These are phyloP conservation scores for Botrytis galanthina DNA, from an alignment of 2,329 filamentous ascomycete species.

Conservation along the genomic window DNA sequence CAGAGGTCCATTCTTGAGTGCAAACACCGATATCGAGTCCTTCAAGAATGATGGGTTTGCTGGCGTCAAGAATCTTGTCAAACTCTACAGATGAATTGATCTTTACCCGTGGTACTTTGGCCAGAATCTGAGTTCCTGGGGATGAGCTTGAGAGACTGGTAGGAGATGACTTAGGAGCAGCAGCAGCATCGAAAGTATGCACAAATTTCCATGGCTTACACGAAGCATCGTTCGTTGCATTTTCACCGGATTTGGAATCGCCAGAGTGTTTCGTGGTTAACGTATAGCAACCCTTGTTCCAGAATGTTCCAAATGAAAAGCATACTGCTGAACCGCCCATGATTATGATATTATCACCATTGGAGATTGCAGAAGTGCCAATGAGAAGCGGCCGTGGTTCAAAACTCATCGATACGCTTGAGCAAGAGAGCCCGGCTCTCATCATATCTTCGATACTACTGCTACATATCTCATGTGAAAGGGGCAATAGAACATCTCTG, in stretches of 20 bases:
- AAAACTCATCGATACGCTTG: conserved; percentile 11
- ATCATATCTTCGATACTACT: neutral
- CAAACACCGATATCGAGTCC: conserved; percentile 66
- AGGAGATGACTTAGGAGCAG: neutral
- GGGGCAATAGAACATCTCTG: conserved; percentile 43
- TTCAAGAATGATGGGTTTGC: conserved; percentile 64
- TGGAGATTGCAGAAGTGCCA: conserved; percentile 58
- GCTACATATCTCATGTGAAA: conserved; percentile 50
- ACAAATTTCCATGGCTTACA: conserved; percentile 29
- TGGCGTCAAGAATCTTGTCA: conserved; percentile 52
- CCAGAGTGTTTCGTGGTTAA: neutral
- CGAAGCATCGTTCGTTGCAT: neutral
- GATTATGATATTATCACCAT: conserved; percentile 54
- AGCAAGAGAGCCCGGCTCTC: neutral
- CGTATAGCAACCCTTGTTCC: conserved; percentile 58
- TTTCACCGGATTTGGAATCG: neutral
- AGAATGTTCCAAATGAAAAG: conserved; percentile 86
- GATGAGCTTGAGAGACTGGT: neutral
- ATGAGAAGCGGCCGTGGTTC: conserved; percentile 64
- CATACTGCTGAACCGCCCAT: conserved; percentile 82
- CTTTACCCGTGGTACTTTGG: conserved; percentile 51
- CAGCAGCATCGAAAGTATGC: conserved; percentile 26
- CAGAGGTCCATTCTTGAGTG: conserved; percentile 61
- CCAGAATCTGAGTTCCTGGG: neutral
- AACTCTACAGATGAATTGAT: conserved; percentile 58